Percentiles rank a stretch among this genome's conserved stretches.
Conservation (phyloP, 106 monocot genomes). For the Posidonia australis region DNA sequence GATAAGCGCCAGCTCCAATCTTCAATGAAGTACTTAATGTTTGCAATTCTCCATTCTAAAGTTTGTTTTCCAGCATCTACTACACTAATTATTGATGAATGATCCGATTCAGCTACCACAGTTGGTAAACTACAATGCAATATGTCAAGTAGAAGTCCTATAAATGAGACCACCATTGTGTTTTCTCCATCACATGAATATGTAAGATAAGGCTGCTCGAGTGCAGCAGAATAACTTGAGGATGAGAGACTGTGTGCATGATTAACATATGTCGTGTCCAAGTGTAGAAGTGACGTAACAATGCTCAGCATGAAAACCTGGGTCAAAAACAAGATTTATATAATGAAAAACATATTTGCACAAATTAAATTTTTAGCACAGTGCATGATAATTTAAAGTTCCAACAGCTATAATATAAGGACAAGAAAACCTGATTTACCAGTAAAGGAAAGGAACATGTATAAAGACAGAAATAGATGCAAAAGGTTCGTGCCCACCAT, state of each 20-base stretch:
- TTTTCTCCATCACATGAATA: conserved; percentile 35
- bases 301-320: conserved; percentile 84
- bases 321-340: neutral
- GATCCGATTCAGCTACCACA: conserved; percentile 28
- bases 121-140: conserved; percentile 44
- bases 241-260: conserved; percentile 8
- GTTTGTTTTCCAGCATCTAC: conserved; percentile 40
- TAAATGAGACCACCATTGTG: conserved; percentile 50
- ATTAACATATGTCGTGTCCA: conserved; percentile 50
- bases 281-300: conserved; percentile 51
- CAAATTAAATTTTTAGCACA: neutral
- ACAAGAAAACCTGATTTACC: no score
- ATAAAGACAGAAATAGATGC: no score
- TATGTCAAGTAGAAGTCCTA: conserved; percentile 49
- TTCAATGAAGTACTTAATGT: conserved; percentile 48
- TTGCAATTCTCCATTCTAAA: conserved; percentile 74
- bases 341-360: neutral
- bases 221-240: conserved; percentile 17
- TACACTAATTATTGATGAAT: conserved; percentile 24
- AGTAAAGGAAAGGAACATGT: no score
- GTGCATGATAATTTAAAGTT: neutral
- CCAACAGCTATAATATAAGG: no score
- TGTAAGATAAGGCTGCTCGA: conserved; percentile 17
- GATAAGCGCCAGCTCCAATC: conserved; percentile 91
- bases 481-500: no score